phyloP scores from a whole-genome alignment of 345 rosid genomes.

The Brassica nigra region DNA sequence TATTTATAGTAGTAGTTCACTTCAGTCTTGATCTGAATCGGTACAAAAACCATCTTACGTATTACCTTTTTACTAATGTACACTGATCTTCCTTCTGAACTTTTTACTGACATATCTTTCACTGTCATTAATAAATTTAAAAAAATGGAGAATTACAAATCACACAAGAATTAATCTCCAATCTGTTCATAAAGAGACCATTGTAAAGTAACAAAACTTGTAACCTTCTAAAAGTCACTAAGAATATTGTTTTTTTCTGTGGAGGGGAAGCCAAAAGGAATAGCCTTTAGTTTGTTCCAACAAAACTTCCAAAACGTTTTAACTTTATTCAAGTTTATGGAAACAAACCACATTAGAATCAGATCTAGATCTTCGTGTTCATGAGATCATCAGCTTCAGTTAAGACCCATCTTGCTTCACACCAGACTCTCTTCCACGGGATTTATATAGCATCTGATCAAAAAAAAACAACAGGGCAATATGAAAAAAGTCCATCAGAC shows the following conservation, averaged over 20 bases:
- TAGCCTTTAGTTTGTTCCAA: slow-evolving; percentile 25
- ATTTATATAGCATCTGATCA: slow-evolving; percentile 31
- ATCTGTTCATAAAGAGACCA: neutral
- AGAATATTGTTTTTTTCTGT: slow-evolving; percentile 1
- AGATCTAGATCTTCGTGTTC: slow-evolving; percentile 33
- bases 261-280: slow-evolving; percentile 20
- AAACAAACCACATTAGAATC: slow-evolving; percentile 22
- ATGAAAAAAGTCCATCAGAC: neutral
- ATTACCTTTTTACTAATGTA: neutral
- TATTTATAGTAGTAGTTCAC: neutral
- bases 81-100: neutral
- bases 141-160: neutral
- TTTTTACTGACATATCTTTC: neutral
- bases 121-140: neutral
- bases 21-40: neutral
- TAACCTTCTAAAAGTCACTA: slow-evolving; percentile 18
- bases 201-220: slow-evolving; percentile 29
- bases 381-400: slow-evolving; percentile 34
- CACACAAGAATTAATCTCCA: slow-evolving; percentile 5
- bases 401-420: slow-evolving; percentile 33
- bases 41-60: neutral
- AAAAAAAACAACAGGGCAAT: neutral
- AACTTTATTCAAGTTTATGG: neutral
- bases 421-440: slow-evolving; percentile 33
- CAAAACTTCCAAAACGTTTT: slow-evolving; percentile 4